Conservation (phyloP, 2,329 filamentous ascomycete genomes). For the Rutstroemia sp. region DNA sequence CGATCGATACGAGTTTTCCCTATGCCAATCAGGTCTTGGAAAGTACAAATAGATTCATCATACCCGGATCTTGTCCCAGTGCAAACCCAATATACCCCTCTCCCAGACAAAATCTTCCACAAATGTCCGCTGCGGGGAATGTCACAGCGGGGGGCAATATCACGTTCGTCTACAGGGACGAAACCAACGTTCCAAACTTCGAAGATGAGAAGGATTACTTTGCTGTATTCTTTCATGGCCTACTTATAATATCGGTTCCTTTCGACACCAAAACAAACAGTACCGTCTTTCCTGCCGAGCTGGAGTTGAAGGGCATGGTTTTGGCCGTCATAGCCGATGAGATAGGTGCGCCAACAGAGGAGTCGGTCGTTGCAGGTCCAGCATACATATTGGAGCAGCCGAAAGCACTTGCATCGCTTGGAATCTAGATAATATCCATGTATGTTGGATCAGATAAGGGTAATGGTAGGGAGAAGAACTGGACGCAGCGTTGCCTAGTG, state of each 20-base stretch:
- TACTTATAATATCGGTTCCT: slow-evolving; percentile 31
- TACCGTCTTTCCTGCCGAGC: slow-evolving; percentile 32
- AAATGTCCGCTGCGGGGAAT: slow-evolving; percentile 24
- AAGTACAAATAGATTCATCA: slow-evolving; percentile 29
- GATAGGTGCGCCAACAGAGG: slow-evolving; percentile 31
- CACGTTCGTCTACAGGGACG: slow-evolving; percentile 27
- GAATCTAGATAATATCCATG: too few relatives aligned
- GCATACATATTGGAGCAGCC: slow-evolving; percentile 30
- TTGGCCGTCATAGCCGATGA: slow-evolving; percentile 32
- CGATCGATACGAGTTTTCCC: slow-evolving; percentile 35
- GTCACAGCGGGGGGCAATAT: slow-evolving; percentile 29
- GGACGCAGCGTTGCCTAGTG: too few relatives aligned
- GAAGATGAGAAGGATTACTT: slow-evolving; percentile 29
- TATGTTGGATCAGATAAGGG: too few relatives aligned
- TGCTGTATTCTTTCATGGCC: slow-evolving; percentile 36
- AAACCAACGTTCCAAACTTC: slow-evolving; percentile 23
- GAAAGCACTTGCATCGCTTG: background rate
- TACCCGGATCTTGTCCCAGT: slow-evolving; percentile 30
- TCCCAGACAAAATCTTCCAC: slow-evolving; percentile 32
- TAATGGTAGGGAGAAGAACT: too few relatives aligned
- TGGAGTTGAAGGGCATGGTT: slow-evolving; percentile 32
- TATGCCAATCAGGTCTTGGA: slow-evolving; percentile 37
- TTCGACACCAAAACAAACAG: slow-evolving; percentile 30
- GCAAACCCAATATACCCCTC: slow-evolving; percentile 33
- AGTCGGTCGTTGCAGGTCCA: slow-evolving; percentile 35